phyloP scores from a whole-genome alignment of 306 rosid species.

The Vicia sativa region DNA sequence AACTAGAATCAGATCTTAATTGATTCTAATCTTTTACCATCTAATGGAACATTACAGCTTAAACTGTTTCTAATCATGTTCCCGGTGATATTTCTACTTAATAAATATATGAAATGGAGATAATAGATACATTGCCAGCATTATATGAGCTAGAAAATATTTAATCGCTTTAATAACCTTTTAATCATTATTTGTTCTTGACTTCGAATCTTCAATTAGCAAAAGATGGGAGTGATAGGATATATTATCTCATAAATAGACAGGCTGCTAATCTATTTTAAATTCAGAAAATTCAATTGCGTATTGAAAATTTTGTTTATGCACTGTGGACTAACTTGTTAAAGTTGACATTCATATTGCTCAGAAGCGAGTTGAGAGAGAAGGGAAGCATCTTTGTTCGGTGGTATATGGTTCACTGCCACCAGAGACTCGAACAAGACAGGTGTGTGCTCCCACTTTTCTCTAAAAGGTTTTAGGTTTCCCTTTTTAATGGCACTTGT shows the following conservation, averaged over 20 bases:
- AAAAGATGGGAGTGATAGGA: conserved; percentile 17
- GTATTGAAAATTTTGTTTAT: conserved; percentile 11
- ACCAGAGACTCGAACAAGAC: conserved; percentile 96
- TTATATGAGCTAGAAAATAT: conserved; percentile 4
- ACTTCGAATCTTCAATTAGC: conserved; percentile 32
- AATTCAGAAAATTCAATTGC: conserved; percentile 31
- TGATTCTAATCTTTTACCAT: conserved; percentile 14
- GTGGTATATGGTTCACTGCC: conserved; percentile 98
- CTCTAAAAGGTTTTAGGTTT: conserved; percentile 27
- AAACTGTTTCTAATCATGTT: conserved; percentile 14
- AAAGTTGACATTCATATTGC: conserved; percentile 38
- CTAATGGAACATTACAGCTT: conserved; percentile 3
- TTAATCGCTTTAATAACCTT: conserved; percentile 26
- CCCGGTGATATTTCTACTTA: conserved; percentile 11
- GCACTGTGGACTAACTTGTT: conserved; percentile 33
- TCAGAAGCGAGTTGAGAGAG: conserved; percentile 71
- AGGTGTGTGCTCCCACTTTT: conserved; percentile 59
- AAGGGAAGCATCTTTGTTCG: conserved; percentile 83
- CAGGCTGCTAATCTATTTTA: conserved; percentile 16
- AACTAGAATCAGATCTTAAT: conserved; percentile 10
- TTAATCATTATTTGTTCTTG: conserved; percentile 7
- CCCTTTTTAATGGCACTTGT: conserved; percentile 25
- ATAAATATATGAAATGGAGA: conserved; percentile 5
- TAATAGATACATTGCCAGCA: conserved; percentile 14
- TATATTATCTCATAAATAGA: conserved; percentile 21